These are phyloP conservation scores for Colletotrichum eleusines DNA, from an alignment of 2,329 filamentous ascomycete genomes.

Conservation along the genomic window DNA sequence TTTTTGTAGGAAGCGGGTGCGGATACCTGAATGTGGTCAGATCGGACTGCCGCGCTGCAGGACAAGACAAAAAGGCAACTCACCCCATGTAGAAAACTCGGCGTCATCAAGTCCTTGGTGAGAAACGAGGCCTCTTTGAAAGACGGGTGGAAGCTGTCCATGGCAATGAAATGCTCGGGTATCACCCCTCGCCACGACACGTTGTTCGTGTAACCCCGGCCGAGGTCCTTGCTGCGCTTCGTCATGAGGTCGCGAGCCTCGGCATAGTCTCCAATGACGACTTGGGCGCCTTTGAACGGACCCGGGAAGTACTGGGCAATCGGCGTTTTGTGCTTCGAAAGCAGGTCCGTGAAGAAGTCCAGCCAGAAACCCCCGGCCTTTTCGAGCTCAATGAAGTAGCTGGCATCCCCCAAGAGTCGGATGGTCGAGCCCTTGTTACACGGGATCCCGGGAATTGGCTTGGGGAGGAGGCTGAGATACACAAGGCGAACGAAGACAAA, in stretches of 20 bases:
- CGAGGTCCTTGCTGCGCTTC: conserved; percentile 17
- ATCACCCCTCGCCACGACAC: conserved; percentile 3
- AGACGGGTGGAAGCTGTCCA: conserved; percentile 17
- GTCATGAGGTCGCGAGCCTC: conserved; percentile 20
- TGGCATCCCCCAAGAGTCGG: neutral
- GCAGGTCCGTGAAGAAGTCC: conserved; percentile 13
- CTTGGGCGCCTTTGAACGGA: neutral
- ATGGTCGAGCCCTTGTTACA: conserved; percentile 1
- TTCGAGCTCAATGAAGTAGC: neutral
- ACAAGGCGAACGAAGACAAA: neutral
- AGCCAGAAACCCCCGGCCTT: conserved; percentile 7
- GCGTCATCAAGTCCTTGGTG: conserved; percentile 23
- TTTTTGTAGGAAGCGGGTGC: neutral
- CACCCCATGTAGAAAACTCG: conserved; percentile 19
- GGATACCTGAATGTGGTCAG: neutral
- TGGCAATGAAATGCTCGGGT: conserved; percentile 13
- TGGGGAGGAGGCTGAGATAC: conserved; percentile 12
- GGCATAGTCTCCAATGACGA: conserved; percentile 14
- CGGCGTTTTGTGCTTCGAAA: conserved; percentile 3
- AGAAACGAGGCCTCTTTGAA: conserved; percentile 21
- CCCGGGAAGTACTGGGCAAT: conserved; percentile 13
- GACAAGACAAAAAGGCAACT: too few species aligned
- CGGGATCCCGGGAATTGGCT: conserved; percentile 1
- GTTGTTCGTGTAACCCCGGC: neutral
- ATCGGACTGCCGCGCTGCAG: accelerated